Base-by-base conservation (phyloP, 2,329 filamentous ascomycete species). In the Cercospora brassicicola region DNA sequence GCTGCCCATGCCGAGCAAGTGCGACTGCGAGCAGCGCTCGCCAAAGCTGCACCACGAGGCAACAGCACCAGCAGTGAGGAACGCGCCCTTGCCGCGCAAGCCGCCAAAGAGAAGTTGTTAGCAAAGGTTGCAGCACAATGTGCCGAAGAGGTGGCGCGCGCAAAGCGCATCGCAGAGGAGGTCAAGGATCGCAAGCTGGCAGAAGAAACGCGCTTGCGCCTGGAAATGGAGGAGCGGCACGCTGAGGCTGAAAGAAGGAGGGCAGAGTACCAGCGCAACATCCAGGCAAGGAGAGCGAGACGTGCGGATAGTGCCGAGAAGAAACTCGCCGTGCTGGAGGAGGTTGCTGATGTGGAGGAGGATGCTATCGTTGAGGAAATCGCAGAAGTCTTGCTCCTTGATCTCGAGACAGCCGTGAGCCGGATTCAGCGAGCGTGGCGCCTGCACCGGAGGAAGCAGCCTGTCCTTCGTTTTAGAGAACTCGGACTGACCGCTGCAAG, bases 1-100 rank as follows among this genome's bases (percentile, higher is more conserved):
- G 92, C 92, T 30, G 90, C 90, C 7, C 91, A 95, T 79, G 92
- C 90, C 23, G 92, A 95, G 79, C 92, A 94, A 78, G 92, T 95
- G 15, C 89, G 92, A 62, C 81, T 93, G 69, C 86, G 91, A 39
- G 91, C 91, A 53, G 91, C 91, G 9, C 79, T 91, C 66, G 90
- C 88, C 68, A 93, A 93, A 79, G 88, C 91, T 2, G 85, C 88
- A 6, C 87, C 89, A 20, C 88, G 90, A 72, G 76, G 76, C 56
- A 78, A 72, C 68, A 87, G 82, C 33, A 88, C 86, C 2, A 85
- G 88, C 64, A 91, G 89, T 55, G 91, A 94, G 77, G 91, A 94
- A 79, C 85, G 90, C 61, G 91, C 91, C 3, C 81, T 93, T 67
- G 92, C 92, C 5, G 92, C 91, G 4, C 89, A 93, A 70, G 87